These are phyloP conservation scores for Sporisorium exsertum DNA, from an alignment of 1,284 basidiomycete genomes.

Conservation along the genomic window DNA sequence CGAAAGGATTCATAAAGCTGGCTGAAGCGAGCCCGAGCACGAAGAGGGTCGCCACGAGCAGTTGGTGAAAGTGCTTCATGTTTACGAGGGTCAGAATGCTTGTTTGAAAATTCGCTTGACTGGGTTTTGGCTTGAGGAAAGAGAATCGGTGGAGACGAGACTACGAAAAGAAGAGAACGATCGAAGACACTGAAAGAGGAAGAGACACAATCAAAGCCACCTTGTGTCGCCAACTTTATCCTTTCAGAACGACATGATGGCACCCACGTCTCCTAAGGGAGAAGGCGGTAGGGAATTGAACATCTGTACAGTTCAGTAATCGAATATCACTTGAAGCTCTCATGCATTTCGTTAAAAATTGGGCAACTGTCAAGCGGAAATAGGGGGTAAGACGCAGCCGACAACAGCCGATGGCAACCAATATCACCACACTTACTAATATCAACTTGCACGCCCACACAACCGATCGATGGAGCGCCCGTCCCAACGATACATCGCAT, in stretches of 20 bases:
- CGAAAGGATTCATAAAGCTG: not conserved
- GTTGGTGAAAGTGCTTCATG: not conserved
- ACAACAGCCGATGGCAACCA: too few species aligned
- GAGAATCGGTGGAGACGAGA: not conserved
- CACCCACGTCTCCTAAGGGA: not conserved
- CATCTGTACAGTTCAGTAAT: too few species aligned
- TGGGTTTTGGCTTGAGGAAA: not conserved
- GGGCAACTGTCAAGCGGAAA: too few species aligned
- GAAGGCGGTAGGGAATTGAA: too few species aligned
- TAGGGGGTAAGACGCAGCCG: too few species aligned
- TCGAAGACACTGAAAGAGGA: not conserved
- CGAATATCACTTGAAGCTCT: too few species aligned
- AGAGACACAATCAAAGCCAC: not conserved
- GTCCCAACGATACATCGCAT: too few species aligned
- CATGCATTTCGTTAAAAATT: too few species aligned
- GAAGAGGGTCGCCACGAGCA: not conserved
- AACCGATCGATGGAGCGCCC: too few species aligned
- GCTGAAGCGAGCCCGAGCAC: not conserved
- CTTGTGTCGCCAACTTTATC: not conserved
- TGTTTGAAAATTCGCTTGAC: not conserved
- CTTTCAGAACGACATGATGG: not conserved
- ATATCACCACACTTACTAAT: too few species aligned
- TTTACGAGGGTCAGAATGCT: not conserved
- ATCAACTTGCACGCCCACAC: too few species aligned
- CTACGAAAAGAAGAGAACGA: not conserved